These are phyloP conservation scores for Syncephalastrum monosporum DNA, from an alignment of 371 early-diverging fungal genomes.

Conservation along the genomic window DNA sequence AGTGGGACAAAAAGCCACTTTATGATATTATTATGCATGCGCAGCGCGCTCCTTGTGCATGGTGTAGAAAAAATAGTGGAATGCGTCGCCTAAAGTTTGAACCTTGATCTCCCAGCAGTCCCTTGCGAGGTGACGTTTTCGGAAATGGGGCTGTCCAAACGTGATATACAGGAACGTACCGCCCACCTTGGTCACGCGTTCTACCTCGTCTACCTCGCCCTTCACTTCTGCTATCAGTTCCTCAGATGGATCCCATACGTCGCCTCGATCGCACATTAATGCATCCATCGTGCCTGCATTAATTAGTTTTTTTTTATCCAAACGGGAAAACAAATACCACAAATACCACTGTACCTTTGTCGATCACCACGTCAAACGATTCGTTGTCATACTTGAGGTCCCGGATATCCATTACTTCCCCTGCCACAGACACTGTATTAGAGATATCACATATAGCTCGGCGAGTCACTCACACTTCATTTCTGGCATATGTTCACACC, in stretches of 20 bases:
- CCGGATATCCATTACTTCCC: slow-evolving; percentile 83
- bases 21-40: too few species aligned
- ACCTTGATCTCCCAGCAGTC: slow-evolving; percentile 66
- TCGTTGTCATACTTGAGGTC: slow-evolving; percentile 56
- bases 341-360: slow-evolving; percentile 65
- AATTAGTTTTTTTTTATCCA: not conserved
- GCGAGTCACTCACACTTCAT: slow-evolving; percentile 56
- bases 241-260: slow-evolving; percentile 85
- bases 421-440: slow-evolving; percentile 22
- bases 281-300: slow-evolving; percentile 70
- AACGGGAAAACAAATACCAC: not conserved
- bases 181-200: slow-evolving; percentile 68
- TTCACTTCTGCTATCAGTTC: slow-evolving; percentile 64
- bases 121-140: slow-evolving; percentile 70
- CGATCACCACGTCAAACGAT: slow-evolving; percentile 76
- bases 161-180: slow-evolving; percentile 88
- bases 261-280: slow-evolving; percentile 80
- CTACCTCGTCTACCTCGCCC: slow-evolving; percentile 77
- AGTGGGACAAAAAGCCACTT: too few species aligned
- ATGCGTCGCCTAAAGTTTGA: slow-evolving; percentile 66
- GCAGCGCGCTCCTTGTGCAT: slow-evolving; percentile 34
- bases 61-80: slow-evolving; percentile 78
- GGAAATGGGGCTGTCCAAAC: slow-evolving; percentile 91
- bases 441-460: not conserved
- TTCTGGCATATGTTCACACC: slow-evolving; percentile 57